Base-by-base conservation (phyloP, 345 rosid species). In the rapeseed (Brassica napus) region DNA sequence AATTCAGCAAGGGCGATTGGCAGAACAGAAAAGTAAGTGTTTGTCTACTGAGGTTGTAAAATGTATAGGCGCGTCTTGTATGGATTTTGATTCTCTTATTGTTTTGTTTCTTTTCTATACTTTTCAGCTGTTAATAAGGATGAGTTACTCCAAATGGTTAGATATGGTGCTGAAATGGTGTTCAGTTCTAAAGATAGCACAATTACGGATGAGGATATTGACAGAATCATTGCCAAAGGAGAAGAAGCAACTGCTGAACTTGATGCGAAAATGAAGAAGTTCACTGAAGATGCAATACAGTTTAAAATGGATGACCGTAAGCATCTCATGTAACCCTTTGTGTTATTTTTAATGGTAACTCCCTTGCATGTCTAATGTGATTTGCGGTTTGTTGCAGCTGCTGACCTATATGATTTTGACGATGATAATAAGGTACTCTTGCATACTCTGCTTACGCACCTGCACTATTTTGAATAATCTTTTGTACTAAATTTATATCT, bases 131-230 rank as follows among this genome's bases (percentile, higher is more conserved):
- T 95, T 59, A 95, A 95, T 80, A 93, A 93, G 85, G 98, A 95
- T 90, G 99, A 95, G 84, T 88, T 93, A 80, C 99, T 95, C 86
- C 99, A 95, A 82, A 95, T 95, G 98, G 99, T 95, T 75, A 88
- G 99, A 79, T 95, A 89, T 85, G 99, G 98, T 73, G 99, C 99
- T 81, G 99, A 95, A 83, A 95, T 95, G 99, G 98, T 95, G 80
- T 95, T 95, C 86, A 95, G 99, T 87, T 95, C 97, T 68, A 95
- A 95, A 88, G 99, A 95, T 74, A 93, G 97, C 87, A 93, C 98
- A 31, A 93, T 95, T 65, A 95, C 99, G 11, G 97, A 95, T 73
- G 99, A 95, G 86, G 98, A 95, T 73, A 92, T 95, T 75, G 99
- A 95, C 81, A 93, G 99, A 88, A 95, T 95, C 82, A 90, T 95